Evolutionary conservation across 495 filamentous ascomycete species (phyloP), one percentile per base, ranked within the genome.

Genomic region (Xylaria bambusicola): DNA sequence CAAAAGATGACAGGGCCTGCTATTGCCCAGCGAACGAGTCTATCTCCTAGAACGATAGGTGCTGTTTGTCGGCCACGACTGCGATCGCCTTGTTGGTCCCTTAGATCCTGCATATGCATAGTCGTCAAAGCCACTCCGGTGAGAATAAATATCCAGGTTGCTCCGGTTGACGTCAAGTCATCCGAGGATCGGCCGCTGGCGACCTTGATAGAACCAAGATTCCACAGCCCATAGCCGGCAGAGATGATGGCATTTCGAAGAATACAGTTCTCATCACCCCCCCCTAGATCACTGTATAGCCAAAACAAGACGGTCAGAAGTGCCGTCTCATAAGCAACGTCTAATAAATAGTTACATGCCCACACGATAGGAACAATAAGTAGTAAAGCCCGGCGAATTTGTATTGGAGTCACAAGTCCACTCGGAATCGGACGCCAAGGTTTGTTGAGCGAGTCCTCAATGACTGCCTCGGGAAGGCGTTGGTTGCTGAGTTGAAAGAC

Each of bases 401-500:
- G 64, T 0, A 59, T 53, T 0, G 63, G 42, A 12, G 71, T 74
- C 10, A 84, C 64, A 4, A 68, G 66, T 3, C 70, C 65, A 0
- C 63, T 60, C 0, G 80, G 81, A 1, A 85, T 65, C 1, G 80
- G 76, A 0, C 83, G 72, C 77, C 79, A 84, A 3, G 79, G 77
- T 65, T 86, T 86, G 71, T 86, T 86, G 66, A 81, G 61, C 0
- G 26, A n/a, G 56, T 84, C 81, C 64, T 85, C 82, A 0, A 57
- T 38, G 20, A 80, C 58, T 3, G 79, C 77, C 15, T 68, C 54
- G 0, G 74, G 72, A 15, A 62, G 66, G 8, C 77, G 72, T 57
- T 84, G 81, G 63, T 84, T 84, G 48, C 71, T 66, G 21, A 81
- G 52, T 40, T 67, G 63, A 59, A 77, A 75, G 38, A 73, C 41